These are phyloP conservation scores for Moricandia moricandioides DNA, from an alignment of 345 rosid species.

Conservation along the genomic window DNA sequence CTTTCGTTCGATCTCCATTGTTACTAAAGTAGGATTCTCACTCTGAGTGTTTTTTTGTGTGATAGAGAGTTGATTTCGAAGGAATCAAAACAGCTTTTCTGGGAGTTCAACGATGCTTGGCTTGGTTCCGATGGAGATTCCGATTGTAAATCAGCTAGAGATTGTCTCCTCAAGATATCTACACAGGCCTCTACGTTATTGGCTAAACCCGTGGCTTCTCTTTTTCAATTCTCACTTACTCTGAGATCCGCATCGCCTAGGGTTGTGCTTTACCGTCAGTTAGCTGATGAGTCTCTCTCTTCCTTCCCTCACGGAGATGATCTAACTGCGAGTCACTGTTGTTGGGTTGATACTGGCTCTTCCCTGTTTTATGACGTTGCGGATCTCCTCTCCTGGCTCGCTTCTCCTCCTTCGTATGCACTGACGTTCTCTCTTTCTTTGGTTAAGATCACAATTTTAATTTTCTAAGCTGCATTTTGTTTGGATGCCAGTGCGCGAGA, in stretches of 20 bases:
- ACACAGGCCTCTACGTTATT: conserved; percentile 50
- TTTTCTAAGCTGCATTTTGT: conserved; percentile 9
- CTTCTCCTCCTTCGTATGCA: conserved; percentile 50
- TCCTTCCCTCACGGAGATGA: conserved; percentile 72
- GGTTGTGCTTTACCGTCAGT: conserved; percentile 81
- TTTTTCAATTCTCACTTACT: conserved; percentile 77
- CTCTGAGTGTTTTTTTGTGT: conserved; percentile 4
- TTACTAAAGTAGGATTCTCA: conserved; percentile 10
- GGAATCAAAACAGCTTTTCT: conserved; percentile 73
- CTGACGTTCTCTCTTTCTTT: conserved; percentile 5
- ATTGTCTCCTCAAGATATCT: conserved; percentile 62
- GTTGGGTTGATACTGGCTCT: conserved; percentile 94
- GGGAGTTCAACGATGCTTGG: conserved; percentile 88
- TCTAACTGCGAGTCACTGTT: conserved; percentile 63
- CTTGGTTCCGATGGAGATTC: conserved; percentile 43
- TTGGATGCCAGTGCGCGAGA: conserved; percentile 51
- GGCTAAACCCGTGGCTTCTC: conserved; percentile 57
- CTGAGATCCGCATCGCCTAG: conserved; percentile 88
- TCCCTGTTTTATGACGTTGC: conserved; percentile 67
- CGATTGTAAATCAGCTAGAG: conserved; percentile 69
- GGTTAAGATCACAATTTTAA: conserved; percentile 8
- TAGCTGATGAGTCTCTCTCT: conserved; percentile 94
- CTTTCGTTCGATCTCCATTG: conserved; percentile 12
- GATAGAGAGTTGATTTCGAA: conserved; percentile 79
- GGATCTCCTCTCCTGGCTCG: conserved; percentile 67